Conservation (phyloP, 208 protist species). For the Acanthamoeba rhysodes region DNA sequence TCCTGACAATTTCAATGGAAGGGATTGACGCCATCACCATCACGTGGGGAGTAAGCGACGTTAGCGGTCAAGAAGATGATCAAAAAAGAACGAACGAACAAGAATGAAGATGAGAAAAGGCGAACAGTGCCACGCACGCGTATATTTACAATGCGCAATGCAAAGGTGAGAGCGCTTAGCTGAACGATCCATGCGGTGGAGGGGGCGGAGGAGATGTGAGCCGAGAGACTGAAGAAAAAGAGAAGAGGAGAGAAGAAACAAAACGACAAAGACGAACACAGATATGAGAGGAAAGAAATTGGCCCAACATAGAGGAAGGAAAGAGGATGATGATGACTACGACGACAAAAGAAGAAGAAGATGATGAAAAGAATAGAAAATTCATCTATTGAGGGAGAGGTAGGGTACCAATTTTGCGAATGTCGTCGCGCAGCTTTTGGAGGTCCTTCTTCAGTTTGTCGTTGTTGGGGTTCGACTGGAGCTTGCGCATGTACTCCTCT, state of each 20-base stretch:
- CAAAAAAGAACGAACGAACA: not conserved
- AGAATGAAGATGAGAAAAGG: not conserved
- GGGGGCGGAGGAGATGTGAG: slow-evolving; percentile 54
- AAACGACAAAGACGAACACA: not conserved
- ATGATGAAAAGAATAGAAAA: not conserved
- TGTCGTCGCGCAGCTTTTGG: slow-evolving; percentile 59
- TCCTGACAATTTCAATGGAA: too few relatives aligned
- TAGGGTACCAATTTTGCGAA: slow-evolving; percentile 50
- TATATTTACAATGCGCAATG: not conserved
- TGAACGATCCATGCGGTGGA: slow-evolving; percentile 23
- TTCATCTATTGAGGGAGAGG: not conserved
- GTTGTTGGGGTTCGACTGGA: slow-evolving; percentile 48
- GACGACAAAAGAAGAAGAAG: not conserved
- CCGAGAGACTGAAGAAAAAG: slow-evolving; percentile 13
- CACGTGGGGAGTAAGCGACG: not conserved
- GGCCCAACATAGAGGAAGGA: not conserved
- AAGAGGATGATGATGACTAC: not conserved
- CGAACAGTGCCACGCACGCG: not conserved
- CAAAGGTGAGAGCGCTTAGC: not conserved
- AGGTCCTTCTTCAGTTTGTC: slow-evolving; percentile 62
- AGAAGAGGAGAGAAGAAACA: not conserved
- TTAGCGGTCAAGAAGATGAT: not conserved
- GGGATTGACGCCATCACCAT: not conserved
- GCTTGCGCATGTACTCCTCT: slow-evolving; percentile 56
- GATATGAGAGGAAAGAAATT: not conserved